Evolutionary conservation across 2,329 filamentous ascomycete genomes (phyloP).

Genomic region (Pseudocercospora fijiensis): DNA sequence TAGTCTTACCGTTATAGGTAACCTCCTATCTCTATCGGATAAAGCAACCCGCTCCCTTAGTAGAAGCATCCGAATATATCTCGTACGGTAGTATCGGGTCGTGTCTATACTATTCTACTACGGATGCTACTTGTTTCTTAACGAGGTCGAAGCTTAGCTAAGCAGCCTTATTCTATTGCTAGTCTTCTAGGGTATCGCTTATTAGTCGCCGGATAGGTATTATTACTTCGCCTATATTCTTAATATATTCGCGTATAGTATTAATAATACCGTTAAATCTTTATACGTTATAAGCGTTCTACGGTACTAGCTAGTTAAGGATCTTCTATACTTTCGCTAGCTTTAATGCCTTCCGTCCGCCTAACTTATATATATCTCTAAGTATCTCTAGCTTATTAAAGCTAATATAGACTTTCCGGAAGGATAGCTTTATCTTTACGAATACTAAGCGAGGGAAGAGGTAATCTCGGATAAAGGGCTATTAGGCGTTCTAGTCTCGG

Average conservation of each 20-base stretch:
- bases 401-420: no score
- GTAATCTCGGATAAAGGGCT: no score
- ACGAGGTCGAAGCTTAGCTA: not conserved
- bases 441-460: no score
- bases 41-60: not conserved
- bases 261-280: no score
- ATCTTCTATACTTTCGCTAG: no score
- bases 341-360: no score
- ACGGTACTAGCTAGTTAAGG: no score
- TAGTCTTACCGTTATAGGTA: not conserved
- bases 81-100: not conserved
- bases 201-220: not conserved
- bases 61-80: not conserved
- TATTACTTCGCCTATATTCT: not conserved
- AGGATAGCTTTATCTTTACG: no score
- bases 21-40: not conserved
- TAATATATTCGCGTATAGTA: not conserved
- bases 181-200: not conserved
- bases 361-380: no score
- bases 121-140: not conserved
- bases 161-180: not conserved
- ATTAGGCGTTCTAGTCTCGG: no score
- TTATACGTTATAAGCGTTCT: no score
- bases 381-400: no score
- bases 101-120: not conserved